phyloP scores from a whole-genome alignment of 148 eudicot species.

The Limonium bicolor region DNA sequence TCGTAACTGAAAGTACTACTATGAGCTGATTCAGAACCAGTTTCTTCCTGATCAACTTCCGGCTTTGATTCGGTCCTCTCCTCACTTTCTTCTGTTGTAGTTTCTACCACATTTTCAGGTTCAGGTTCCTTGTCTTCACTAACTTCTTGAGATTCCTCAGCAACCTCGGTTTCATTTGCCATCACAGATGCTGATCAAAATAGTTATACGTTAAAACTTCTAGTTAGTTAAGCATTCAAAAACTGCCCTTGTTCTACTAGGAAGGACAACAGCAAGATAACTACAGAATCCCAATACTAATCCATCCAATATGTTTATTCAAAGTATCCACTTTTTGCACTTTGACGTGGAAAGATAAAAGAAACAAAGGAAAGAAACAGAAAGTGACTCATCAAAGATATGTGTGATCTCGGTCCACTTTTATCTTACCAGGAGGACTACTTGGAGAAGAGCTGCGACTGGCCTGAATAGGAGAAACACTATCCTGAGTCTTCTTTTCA shows the following conservation, averaged over 20 bases:
- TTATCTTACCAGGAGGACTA: slow-evolving; percentile 55
- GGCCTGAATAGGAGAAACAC: slow-evolving; percentile 46
- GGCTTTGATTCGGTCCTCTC: slow-evolving; percentile 36
- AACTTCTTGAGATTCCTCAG: slow-evolving; percentile 33
- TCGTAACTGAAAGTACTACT: slow-evolving; percentile 71
- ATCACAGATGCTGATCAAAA: slow-evolving; percentile 23
- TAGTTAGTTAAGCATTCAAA: background rate
- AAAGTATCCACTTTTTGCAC: background rate
- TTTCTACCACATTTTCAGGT: slow-evolving; percentile 8
- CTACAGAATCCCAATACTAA: no score
- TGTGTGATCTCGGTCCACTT: no score
- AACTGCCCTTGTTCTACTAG: background rate
- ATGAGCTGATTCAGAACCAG: slow-evolving; percentile 32
- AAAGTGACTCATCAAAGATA: no score
- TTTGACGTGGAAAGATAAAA: background rate
- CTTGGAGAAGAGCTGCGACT: slow-evolving; percentile 44
- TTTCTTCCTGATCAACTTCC: slow-evolving; percentile 39
- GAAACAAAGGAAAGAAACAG: background rate
- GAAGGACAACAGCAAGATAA: no score
- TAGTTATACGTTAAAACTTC: background rate
- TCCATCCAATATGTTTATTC: no score
- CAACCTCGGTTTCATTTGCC: slow-evolving; percentile 31
- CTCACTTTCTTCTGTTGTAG: slow-evolving; percentile 23
- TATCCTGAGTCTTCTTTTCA: slow-evolving; percentile 61
- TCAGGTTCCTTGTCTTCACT: slow-evolving; percentile 26